Conservation (phyloP, 805 yeast genomes). For the Hanseniaspora valbyensis region DNA sequence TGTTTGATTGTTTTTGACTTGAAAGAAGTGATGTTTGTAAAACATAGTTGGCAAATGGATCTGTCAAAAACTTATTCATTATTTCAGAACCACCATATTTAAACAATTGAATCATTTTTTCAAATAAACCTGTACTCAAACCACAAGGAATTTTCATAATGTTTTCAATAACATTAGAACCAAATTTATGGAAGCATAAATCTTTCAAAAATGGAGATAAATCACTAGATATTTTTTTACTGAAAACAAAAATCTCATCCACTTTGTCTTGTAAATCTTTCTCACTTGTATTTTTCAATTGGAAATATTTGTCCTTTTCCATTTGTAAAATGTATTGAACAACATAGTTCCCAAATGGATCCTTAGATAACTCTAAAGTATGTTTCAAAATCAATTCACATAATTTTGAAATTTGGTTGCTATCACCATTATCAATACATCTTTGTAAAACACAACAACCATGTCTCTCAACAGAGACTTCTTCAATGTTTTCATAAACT, state of each 20-base stretch:
- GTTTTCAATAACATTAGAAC: conserved; percentile 89
- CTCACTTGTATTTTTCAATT: not conserved
- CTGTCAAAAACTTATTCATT: conserved; percentile 53
- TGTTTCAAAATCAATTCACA: conserved; percentile 56
- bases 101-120: conserved; percentile 29
- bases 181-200: conserved; percentile 77
- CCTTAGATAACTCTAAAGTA: conserved; percentile 62
- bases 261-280: not conserved
- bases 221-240: not conserved
- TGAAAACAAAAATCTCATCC: not conserved
- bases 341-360: conserved; percentile 95
- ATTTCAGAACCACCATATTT: conserved; percentile 26
- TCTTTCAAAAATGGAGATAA: conserved; percentile 6
- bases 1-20: conserved; percentile 25
- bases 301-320: conserved; percentile 1
- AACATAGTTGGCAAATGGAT: conserved; percentile 90
- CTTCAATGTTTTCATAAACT: conserved; percentile 58
- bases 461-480: conserved; percentile 88
- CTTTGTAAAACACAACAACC: conserved; percentile 96
- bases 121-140: conserved; percentile 38
- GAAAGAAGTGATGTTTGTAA: conserved; percentile 75
- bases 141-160: conserved; percentile 43
- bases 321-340: conserved; percentile 68
- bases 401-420: conserved; percentile 55
- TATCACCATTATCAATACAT: conserved; percentile 80